phyloP scores from a whole-genome alignment of 257 asterid species.

The Nicotiana attenuata region DNA sequence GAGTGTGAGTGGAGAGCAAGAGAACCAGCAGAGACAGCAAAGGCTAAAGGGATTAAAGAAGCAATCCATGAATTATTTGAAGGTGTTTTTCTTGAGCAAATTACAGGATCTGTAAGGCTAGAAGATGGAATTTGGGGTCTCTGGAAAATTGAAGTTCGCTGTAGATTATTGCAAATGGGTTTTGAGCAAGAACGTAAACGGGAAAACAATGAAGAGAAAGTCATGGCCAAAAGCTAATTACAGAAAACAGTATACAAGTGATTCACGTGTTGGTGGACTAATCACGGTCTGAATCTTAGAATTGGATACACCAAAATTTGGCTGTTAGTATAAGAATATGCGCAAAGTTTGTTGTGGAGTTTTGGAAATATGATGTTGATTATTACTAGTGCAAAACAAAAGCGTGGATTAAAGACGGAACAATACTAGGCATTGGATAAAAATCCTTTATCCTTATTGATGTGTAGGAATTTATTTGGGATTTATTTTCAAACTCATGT shows the following conservation, averaged over 20 bases:
- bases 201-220: constrained; percentile 42
- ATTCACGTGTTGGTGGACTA: too few relatives aligned
- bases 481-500: too few relatives aligned
- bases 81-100: constrained; percentile 9
- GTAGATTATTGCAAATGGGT: constrained; percentile 25
- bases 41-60: constrained; percentile 59
- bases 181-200: constrained; percentile 56
- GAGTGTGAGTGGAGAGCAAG: constrained; percentile 46
- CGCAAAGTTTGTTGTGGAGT: too few relatives aligned
- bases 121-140: constrained; percentile 20
- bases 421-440: too few relatives aligned
- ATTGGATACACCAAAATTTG: too few relatives aligned
- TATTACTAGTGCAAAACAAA: too few relatives aligned
- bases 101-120: constrained; percentile 20
- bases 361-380: too few relatives aligned
- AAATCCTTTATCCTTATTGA: too few relatives aligned
- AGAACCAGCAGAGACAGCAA: constrained; percentile 60
- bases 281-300: too few relatives aligned
- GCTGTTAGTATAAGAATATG: too few relatives aligned
- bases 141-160: constrained; percentile 17
- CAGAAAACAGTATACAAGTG: not conserved
- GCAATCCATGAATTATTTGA: constrained; percentile 14
- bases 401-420: too few relatives aligned
- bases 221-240: constrained; percentile 26
- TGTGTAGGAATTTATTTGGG: too few relatives aligned